A percentile compares a stretch with the other conserved stretches of the same genome.
phyloP scores from a whole-genome alignment of 2,329 filamentous ascomycete species.

The Aspergillus hiratsukae region DNA sequence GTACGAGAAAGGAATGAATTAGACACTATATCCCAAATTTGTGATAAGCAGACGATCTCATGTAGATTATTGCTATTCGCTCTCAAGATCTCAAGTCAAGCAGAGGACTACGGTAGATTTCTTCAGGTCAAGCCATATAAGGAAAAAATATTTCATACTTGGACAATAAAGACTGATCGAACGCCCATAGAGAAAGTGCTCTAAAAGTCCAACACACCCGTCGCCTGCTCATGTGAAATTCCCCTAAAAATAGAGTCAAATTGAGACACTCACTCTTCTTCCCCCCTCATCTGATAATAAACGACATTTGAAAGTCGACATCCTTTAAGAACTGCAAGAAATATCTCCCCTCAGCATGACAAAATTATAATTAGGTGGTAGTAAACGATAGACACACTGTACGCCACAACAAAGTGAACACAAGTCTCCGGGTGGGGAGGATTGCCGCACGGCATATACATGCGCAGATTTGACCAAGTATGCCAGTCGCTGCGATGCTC shows the following conservation, averaged over 20 bases:
- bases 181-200: background rate
- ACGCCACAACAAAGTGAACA: background rate
- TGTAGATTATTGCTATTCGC: background rate
- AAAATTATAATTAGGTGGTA: background rate
- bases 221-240: background rate
- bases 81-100: background rate
- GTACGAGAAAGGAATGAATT: too few species aligned
- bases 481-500: background rate
- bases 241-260: background rate
- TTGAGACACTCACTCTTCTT: background rate
- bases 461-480: background rate
- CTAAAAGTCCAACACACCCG: background rate
- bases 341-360: background rate
- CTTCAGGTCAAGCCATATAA: background rate
- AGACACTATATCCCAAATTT: too few species aligned
- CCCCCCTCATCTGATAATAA: background rate
- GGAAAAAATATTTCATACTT: too few species aligned
- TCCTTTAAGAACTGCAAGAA: background rate
- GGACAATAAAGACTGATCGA: background rate
- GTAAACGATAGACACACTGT: background rate
- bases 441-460: background rate
- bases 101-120: background rate
- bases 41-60: background rate
- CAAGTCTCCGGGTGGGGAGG: background rate
- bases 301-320: background rate